Percentiles rank a stretch among this genome's conserved stretches.
These are phyloP conservation scores for Phymatotrichopsis omnivora DNA, from an alignment of 2,329 filamentous ascomycete species.

Conservation along the genomic window DNA sequence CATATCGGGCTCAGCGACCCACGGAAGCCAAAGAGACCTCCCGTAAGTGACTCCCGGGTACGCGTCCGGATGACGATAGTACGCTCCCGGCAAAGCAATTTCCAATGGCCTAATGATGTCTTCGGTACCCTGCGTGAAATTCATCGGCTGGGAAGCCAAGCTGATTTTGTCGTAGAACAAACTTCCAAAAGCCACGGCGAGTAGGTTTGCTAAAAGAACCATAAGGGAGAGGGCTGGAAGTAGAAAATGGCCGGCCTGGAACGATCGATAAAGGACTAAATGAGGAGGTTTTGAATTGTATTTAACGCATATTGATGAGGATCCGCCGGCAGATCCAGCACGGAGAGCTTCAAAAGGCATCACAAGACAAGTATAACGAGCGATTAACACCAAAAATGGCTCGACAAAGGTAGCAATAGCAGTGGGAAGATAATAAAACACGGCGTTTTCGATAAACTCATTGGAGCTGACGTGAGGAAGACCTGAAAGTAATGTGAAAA, in stretches of 20 bases:
- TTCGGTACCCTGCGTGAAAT: no score
- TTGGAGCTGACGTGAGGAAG: background rate
- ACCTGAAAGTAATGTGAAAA: background rate
- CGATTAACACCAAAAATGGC: conserved; percentile 1
- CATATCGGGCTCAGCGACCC: no score
- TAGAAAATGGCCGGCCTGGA: background rate
- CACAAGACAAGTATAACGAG: background rate
- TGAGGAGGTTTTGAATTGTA: conserved; percentile 5
- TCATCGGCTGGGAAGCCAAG: no score
- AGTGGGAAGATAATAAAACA: conserved; percentile 1
- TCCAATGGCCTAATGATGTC: no score
- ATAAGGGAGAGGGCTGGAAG: background rate
- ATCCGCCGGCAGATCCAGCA: background rate
- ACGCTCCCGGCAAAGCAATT: no score
- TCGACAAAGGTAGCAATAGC: background rate
- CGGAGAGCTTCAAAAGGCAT: background rate
- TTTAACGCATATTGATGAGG: background rate
- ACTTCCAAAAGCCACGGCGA: conserved; percentile 4
- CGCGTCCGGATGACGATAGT: no score
- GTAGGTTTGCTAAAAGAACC: conserved; percentile 5
- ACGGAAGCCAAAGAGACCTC: no score
- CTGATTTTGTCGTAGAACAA: no score
- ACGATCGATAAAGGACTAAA: background rate
- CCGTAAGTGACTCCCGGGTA: no score
- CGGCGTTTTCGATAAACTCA: background rate